Base-by-base conservation (phyloP, 352 stramenopile species). In the Globisporangium nagaii region DNA sequence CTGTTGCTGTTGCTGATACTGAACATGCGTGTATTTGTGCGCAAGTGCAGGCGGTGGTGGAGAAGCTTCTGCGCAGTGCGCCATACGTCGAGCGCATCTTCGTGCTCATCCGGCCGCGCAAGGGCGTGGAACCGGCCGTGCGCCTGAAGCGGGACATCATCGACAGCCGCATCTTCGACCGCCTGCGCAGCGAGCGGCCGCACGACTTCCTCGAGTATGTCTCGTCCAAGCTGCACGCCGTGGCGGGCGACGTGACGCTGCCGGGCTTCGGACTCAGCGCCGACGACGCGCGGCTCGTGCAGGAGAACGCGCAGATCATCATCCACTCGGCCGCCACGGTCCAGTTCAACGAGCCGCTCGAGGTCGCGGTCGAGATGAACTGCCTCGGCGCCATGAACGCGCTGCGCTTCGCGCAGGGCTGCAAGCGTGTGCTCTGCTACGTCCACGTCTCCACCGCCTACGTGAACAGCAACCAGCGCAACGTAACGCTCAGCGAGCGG, bases 361-460 rank as follows among this genome's bases (percentile, higher is more conserved):
- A 94, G n/a, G 73, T 90, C 31, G 86, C 86, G 3, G 69, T 93
- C 15, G 79, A 90, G 61, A 90, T 95, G 75, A 95, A 95, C 59
- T 88, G 75, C 55, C 20, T 86, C 0, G 86, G 84, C 5, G 75
- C 84, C 11, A 53, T 93, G 47, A 58, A 90, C 58, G 70, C 76
- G 35, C 60, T 89, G 4, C 69, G 66, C 19, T 88, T 94, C 51
- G 67, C 85, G 12, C 63, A 84, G 41, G 71, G 60, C 19, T 91
- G 79, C 54, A 54, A 68, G 12, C 56, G 28, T 9, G 54, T 88
- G 34, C 60, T 69, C 17, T 82, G 77, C 48, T 82, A 93, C 50
- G 63, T 94, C 22, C 86, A 95, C 58, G 65, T 95, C 22, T 94
- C 83, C 4, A 94, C 86, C 0, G 82, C 86, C 0, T 95, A 94